A percentile compares a stretch with the other conserved stretches of the same genome.
Conservation (phyloP, 164 flowering plant species). For the Kalanchoe fedtschenkoi region DNA sequence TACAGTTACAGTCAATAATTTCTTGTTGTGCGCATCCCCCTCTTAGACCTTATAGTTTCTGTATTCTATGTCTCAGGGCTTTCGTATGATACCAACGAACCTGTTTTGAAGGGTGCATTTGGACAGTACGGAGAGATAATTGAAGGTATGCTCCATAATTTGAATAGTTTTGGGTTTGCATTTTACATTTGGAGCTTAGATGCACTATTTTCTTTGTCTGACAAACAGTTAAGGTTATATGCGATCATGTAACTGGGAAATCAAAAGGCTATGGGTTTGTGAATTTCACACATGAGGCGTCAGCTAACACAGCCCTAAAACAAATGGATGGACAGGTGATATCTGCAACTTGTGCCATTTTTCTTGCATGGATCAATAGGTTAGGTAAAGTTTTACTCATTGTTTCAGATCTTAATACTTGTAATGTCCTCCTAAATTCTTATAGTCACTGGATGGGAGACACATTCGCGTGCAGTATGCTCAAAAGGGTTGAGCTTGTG, state of each 20-base stretch:
- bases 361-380: background rate
- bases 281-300: slow-evolving; percentile 29
- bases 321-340: slow-evolving; percentile 54
- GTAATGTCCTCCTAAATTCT: too few species aligned
- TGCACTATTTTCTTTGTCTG: background rate
- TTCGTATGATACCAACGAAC: slow-evolving; percentile 61
- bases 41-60: background rate
- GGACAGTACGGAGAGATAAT: slow-evolving; percentile 38
- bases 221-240: slow-evolving; percentile 48
- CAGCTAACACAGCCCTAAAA: slow-evolving; percentile 37
- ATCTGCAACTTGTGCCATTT: background rate
- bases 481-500: background rate
- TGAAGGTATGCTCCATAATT: slow-evolving; percentile 27
- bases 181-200: background rate
- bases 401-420: background rate
- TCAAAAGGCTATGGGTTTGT: slow-evolving; percentile 74
- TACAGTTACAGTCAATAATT: too few species aligned
- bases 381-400: background rate
- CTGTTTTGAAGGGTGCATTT: slow-evolving; percentile 42
- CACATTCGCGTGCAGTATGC: slow-evolving; percentile 4
- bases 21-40: background rate
- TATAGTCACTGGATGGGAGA: slow-evolving; percentile 5
- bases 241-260: slow-evolving; percentile 41
- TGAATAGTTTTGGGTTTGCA: background rate
- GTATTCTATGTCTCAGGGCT: slow-evolving; percentile 30